These are phyloP conservation scores for Xerocomus minutiporus DNA, from an alignment of 1,284 basidiomycete species.

Conservation along the genomic window DNA sequence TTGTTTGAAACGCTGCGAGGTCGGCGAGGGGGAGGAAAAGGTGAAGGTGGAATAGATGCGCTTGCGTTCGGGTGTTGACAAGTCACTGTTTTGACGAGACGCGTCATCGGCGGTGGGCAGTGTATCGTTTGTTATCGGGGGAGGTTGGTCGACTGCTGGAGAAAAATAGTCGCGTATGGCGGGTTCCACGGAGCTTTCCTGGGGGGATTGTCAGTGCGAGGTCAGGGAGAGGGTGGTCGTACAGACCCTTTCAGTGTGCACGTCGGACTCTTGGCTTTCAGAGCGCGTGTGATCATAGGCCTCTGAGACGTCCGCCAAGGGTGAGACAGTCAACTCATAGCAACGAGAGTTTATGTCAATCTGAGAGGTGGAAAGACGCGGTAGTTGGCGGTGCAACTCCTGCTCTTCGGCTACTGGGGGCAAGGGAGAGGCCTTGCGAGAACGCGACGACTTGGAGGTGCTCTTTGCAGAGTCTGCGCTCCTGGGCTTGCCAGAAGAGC, in stretches of 20 bases:
- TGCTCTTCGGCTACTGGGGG: conserved; percentile 46
- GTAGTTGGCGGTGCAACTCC: conserved; percentile 29
- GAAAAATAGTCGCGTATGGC: conserved; percentile 51
- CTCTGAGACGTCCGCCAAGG: conserved; percentile 58
- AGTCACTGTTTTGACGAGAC: conserved; percentile 32
- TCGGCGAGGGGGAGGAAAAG: conserved; percentile 64
- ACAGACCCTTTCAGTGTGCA: conserved; percentile 24
- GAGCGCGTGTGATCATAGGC: conserved; percentile 40
- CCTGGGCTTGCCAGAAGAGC: conserved; percentile 31
- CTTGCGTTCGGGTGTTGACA: conserved; percentile 69
- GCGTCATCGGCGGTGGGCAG: conserved; percentile 22
- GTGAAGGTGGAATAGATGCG: conserved; percentile 70
- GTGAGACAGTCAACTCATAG: conserved; percentile 60
- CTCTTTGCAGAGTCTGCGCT: conserved; percentile 28
- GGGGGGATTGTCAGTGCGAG: conserved; percentile 12
- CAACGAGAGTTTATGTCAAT: conserved; percentile 49
- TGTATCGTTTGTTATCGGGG: conserved; percentile 8
- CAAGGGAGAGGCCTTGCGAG: conserved; percentile 39
- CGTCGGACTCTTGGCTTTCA: conserved; percentile 37
- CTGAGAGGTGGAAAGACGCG: conserved; percentile 29
- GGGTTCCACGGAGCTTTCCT: conserved; percentile 52
- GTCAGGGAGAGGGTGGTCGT: conserved; percentile 3
- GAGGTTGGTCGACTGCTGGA: conserved; percentile 23
- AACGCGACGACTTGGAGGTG: conserved; percentile 29
- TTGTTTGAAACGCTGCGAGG: conserved; percentile 48